phyloP scores from a whole-genome alignment of 345 rosid genomes.

The Capsella bursapastoris region DNA sequence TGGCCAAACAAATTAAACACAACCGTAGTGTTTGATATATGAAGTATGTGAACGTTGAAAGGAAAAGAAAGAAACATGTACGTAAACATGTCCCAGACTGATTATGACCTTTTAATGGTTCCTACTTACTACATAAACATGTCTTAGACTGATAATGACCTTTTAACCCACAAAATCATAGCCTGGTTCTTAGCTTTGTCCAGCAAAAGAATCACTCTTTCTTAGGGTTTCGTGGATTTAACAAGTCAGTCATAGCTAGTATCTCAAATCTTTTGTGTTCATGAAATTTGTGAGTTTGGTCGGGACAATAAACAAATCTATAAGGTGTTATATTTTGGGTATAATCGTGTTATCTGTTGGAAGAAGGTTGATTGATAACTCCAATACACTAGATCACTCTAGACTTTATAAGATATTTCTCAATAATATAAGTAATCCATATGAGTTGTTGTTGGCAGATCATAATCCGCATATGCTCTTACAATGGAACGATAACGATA shows the following conservation, averaged over 20 bases:
- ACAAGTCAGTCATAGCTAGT: not conserved
- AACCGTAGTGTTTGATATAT: too few species aligned
- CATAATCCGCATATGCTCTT: constrained; percentile 25
- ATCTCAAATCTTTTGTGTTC: not conserved
- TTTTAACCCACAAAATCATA: not conserved
- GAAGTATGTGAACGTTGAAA: too few species aligned
- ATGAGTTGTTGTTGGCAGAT: constrained; percentile 1
- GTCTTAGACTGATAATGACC: not conserved
- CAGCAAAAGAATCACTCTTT: too few species aligned
- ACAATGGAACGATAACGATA: constrained; percentile 20
- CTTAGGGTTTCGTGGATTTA: too few species aligned
- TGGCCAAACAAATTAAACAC: too few species aligned
- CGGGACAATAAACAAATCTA: not conserved
- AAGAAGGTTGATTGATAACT: not conserved
- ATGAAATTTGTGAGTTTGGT: not conserved
- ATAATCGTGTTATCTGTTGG: not conserved
- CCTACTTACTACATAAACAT: not conserved
- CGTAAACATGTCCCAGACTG: not conserved
- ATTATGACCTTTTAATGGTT: not conserved
- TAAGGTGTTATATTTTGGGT: not conserved
- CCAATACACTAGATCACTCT: not conserved
- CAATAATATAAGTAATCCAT: constrained; percentile 4
- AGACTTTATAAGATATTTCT: not conserved
- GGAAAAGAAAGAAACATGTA: too few species aligned
- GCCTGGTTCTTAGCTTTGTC: not conserved